A percentile compares a stretch with the other conserved stretches of the same genome.
Conservation (phyloP, 2,329 filamentous ascomycete species). For the Nigrograna mackinnonii region DNA sequence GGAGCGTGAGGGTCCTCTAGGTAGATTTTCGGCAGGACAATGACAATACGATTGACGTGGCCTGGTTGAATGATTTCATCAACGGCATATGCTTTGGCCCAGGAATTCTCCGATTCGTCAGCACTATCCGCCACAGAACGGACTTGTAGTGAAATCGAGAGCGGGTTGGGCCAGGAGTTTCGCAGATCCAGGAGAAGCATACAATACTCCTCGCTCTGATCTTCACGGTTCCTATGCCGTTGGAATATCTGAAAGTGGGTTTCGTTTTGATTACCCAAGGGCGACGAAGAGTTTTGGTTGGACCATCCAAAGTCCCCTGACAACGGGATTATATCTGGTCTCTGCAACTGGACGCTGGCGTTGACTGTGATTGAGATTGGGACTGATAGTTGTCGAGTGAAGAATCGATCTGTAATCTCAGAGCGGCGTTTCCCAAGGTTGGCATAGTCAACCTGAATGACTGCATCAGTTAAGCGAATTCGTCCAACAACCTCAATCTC, state of each 20-base stretch:
- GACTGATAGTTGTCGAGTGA: constrained; percentile 80
- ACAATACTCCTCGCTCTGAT: constrained; percentile 66
- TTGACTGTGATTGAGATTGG: constrained; percentile 90
- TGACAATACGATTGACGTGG: constrained; percentile 71
- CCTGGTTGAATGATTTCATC: constrained; percentile 58
- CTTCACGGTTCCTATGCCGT: constrained; percentile 43
- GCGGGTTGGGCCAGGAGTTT: constrained; percentile 85
- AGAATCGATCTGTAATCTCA: constrained; percentile 73
- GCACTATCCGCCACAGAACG: constrained; percentile 24
- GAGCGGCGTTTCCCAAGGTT: constrained; percentile 72
- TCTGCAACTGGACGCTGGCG: constrained; percentile 79
- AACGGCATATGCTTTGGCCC: constrained; percentile 26
- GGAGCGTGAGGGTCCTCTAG: constrained; percentile 75
- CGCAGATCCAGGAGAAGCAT: constrained; percentile 81
- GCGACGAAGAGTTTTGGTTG: constrained; percentile 25
- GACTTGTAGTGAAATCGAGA: constrained; percentile 66
- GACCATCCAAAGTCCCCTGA: constrained; percentile 70
- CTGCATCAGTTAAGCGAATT: constrained; percentile 77
- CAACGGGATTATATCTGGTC: constrained; percentile 78
- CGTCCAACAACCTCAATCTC: constrained; percentile 86
- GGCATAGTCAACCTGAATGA: constrained; percentile 85
- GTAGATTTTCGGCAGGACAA: constrained; percentile 76
- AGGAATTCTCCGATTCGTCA: constrained; percentile 10
- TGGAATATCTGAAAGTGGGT: constrained; percentile 52
- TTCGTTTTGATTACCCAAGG: constrained; percentile 26